Evolutionary conservation across 2,329 filamentous ascomycete genomes (phyloP).

Genomic region (Ceratocystis albifundus): DNA sequence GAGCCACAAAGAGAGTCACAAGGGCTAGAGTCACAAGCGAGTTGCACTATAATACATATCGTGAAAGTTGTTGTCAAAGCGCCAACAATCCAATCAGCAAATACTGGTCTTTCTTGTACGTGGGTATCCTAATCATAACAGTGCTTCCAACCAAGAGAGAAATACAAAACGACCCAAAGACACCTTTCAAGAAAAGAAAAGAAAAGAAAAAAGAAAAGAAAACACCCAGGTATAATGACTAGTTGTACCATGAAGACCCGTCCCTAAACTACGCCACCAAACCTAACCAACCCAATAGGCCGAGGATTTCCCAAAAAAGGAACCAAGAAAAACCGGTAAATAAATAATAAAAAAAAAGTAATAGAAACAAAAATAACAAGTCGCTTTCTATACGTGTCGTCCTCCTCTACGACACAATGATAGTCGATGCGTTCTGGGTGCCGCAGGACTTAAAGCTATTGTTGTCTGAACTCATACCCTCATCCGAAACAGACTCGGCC

Average conservation of each 20-base stretch:
- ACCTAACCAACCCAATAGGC: background rate
- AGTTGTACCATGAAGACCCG: conserved; percentile 1
- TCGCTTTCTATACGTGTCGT: background rate
- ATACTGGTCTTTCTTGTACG: conserved; percentile 10
- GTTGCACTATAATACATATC: too few species aligned
- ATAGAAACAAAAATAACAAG: conserved; percentile 13
- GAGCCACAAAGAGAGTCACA: too few species aligned
- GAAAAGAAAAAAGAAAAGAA: too few species aligned
- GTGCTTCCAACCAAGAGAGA: conserved; percentile 8
- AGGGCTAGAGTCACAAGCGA: too few species aligned
- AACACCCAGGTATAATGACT: conserved; percentile 2
- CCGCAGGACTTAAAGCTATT: conserved; percentile 22
- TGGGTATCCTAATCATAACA: conserved; percentile 20
- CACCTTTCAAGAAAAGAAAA: conserved; percentile 1
- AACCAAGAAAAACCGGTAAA: background rate
- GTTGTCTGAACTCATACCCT: conserved; percentile 17
- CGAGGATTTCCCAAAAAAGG: background rate
- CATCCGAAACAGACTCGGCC: conserved; percentile 15
- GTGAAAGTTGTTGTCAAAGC: background rate
- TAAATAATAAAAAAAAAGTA: background rate
- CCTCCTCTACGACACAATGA: conserved; percentile 14
- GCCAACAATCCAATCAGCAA: background rate
- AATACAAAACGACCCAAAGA: conserved; percentile 13
- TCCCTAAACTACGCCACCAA: background rate
- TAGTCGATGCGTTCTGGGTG: conserved; percentile 21